phyloP scores from a whole-genome alignment of 768 basidiomycete species.

The Xanthoconium purpureum region DNA sequence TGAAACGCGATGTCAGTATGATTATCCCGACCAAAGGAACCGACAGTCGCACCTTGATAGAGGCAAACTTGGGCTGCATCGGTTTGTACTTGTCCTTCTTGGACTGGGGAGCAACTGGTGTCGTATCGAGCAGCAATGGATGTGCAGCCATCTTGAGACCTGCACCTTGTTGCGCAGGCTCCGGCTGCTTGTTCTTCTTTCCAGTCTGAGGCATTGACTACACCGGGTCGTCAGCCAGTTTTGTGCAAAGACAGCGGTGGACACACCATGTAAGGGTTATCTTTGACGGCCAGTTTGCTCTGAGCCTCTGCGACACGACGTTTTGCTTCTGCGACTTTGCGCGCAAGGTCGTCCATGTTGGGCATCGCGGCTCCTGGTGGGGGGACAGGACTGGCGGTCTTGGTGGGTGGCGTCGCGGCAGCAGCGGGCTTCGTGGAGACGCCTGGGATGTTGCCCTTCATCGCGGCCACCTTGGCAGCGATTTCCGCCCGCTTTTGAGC shows the following conservation, averaged over 20 bases:
- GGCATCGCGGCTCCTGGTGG: slow-evolving; percentile 41
- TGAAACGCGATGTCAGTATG: slow-evolving; percentile 19
- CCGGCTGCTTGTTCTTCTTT: slow-evolving; percentile 54
- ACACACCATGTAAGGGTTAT: slow-evolving; percentile 85
- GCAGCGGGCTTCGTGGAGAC: slow-evolving; percentile 28
- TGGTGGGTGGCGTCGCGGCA: slow-evolving; percentile 19
- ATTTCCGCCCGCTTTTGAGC: slow-evolving; percentile 84
- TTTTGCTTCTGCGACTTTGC: slow-evolving; percentile 81
- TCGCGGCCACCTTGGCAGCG: slow-evolving; percentile 78
- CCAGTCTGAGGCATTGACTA: slow-evolving; percentile 54
- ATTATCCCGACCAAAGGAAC: not conserved
- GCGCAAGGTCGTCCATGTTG: slow-evolving; percentile 60
- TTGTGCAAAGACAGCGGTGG: not conserved
- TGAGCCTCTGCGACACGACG: slow-evolving; percentile 80
- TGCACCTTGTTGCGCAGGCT: slow-evolving; percentile 72
- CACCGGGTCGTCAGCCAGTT: not conserved
- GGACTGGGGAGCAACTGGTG: slow-evolving; percentile 53
- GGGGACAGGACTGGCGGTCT: slow-evolving; percentile 34
- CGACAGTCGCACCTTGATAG: slow-evolving; percentile 65
- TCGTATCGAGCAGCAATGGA: slow-evolving; percentile 72
- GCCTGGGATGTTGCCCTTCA: slow-evolving; percentile 47
- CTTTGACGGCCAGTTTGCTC: slow-evolving; percentile 68
- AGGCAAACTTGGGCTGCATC: slow-evolving; percentile 99
- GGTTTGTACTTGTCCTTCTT: slow-evolving; percentile 95
- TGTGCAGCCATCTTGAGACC: slow-evolving; percentile 91